Percentiles rank a stretch among this genome's conserved stretches.
Evolutionary conservation across 352 stramenopile genomes (phyloP).

Genomic region (Pythium pectinolyticum): DNA sequence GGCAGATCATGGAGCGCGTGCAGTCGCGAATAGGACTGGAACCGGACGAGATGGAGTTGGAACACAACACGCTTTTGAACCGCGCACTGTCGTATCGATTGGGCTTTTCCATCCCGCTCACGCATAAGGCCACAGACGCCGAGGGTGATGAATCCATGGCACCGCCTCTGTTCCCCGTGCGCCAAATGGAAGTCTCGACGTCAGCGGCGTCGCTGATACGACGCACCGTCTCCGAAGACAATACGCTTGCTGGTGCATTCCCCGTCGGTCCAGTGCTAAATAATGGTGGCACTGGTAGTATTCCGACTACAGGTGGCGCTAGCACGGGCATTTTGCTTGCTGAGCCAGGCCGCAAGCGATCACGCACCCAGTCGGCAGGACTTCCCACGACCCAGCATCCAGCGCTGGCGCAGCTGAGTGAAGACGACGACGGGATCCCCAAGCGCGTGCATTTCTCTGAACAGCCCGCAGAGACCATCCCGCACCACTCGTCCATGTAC

Average conservation of each 20-base stretch:
- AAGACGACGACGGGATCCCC: constrained; percentile 17
- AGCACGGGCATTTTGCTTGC: background rate
- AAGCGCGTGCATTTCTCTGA: constrained; percentile 57
- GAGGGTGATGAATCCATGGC: constrained; percentile 47
- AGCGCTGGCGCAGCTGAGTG: background rate
- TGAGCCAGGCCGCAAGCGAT: constrained; percentile 21
- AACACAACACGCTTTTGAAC: constrained; percentile 85
- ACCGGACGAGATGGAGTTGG: constrained; percentile 55
- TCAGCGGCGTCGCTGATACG: constrained; percentile 9
- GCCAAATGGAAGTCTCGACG: constrained; percentile 18
- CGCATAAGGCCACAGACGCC: constrained; percentile 30
- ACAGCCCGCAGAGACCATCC: constrained; percentile 47
- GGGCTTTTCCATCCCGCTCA: constrained; percentile 55
- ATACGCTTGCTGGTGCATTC: constrained; percentile 10
- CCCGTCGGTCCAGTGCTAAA: background rate
- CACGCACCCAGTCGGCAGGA: constrained; percentile 19
- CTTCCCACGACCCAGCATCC: constrained; percentile 10
- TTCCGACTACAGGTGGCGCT: background rate
- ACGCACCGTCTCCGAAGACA: constrained; percentile 26
- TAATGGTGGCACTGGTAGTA: background rate
- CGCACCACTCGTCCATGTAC: constrained; percentile 15
- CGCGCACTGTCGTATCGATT: constrained; percentile 72
- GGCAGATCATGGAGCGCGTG: constrained; percentile 70
- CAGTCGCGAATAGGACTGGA: constrained; percentile 51
- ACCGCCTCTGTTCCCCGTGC: constrained; percentile 16